Conservation (phyloP, 1,284 basidiomycete species). For the Trametes pubescens region DNA sequence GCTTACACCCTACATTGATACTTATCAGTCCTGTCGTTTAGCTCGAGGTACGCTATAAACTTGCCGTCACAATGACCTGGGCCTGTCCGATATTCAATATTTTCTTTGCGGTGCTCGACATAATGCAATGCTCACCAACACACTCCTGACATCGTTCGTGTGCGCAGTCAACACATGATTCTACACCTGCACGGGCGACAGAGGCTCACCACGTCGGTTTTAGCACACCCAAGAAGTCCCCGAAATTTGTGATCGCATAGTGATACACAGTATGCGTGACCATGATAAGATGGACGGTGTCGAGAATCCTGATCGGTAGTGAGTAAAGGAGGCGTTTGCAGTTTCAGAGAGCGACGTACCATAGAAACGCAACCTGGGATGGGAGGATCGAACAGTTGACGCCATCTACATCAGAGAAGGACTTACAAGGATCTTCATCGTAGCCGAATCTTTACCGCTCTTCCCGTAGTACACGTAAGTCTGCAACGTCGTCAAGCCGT, state of each 20-base stretch:
- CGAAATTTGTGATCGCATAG: constrained; percentile 16
- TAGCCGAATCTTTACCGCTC: background rate
- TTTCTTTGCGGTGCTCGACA: background rate
- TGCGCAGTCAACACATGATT: background rate
- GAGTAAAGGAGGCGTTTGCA: background rate
- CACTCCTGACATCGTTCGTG: background rate
- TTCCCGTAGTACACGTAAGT: constrained; percentile 11
- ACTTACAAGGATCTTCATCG: constrained; percentile 15
- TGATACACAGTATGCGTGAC: constrained; percentile 26
- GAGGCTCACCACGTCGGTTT: constrained; percentile 19
- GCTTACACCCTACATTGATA: background rate
- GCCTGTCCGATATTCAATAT: background rate
- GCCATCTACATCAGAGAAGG: background rate
- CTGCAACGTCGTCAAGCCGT: constrained; percentile 15
- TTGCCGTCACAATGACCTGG: background rate
- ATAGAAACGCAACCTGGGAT: background rate
- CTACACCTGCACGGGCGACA: background rate
- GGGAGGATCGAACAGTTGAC: background rate
- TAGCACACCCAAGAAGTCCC: background rate
- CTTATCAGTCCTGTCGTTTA: background rate
- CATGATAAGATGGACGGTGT: constrained; percentile 20
- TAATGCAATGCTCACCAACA: background rate
- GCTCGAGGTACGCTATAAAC: background rate
- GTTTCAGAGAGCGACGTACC: background rate
- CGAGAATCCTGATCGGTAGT: constrained; percentile 20